Evolutionary conservation across 805 yeast genomes (phyloP), one percentile per base, ranked within the genome.

Genomic region (Ogataea trehalophila): DNA sequence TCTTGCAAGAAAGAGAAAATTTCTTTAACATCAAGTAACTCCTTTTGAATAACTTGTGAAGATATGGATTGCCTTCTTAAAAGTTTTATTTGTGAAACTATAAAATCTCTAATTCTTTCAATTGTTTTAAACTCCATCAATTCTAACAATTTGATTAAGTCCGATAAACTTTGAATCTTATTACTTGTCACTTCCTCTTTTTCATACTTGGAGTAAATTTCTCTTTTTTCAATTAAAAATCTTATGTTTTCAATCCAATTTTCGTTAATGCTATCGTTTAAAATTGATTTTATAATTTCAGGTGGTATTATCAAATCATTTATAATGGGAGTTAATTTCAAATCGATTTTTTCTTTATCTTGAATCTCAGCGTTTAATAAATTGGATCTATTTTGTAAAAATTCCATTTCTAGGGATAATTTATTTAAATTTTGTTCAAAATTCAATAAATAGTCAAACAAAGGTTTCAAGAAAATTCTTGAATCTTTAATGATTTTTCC

Each of bases 281-380:
- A 57, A 1, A 92, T 71, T 6, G 82, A 77, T 47, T 70, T 67
- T 6, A 87, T 77, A 2, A 86, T 71, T 1, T 77, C 77, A 0
- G 96, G 94, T 0, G 97, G 87, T 7, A 91, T 78, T 49, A 86
- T 70, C 34, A 87, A 69, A 53, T 87, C 91, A 36, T 85, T 75
- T 0, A 90, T 82, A n/a, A 87, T 68, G 0, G 96, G 95, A 17
- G 85, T 80, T 47, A 90, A 74, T 44, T 72, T 72, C 8, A 65
- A 62, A 47, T 81, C 79, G 17, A 77, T 72, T 33, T 66, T 56
- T 16, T 75, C 72, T 42, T 84, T 78, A 37, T 68, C 65, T 13
- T 69, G 69, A 14, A 83, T 69, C 37, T 80, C 70, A 18, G 64
- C 56, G 37, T 77, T 73, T 38, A 85, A 62, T 16, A 69, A 65